phyloP scores from a whole-genome alignment of 768 basidiomycete genomes.

The Filobasidium wieringae region DNA sequence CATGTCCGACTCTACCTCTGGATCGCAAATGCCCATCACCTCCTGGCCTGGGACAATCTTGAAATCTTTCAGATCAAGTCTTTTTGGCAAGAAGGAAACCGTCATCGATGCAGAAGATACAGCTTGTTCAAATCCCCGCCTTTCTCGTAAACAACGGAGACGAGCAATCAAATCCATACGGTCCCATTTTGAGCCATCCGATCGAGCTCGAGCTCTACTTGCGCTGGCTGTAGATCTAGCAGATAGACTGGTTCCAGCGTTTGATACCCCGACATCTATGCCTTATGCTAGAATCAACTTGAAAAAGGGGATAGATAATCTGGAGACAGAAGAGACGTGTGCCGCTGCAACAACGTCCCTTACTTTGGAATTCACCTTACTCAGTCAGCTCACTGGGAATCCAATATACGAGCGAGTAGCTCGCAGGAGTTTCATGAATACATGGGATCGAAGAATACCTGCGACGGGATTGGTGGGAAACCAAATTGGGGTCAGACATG shows the following conservation, averaged over 20 bases:
- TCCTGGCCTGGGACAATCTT: no score
- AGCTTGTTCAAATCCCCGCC: not conserved
- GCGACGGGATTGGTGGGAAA: slow-evolving; percentile 78
- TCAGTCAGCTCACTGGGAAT: slow-evolving; percentile 83
- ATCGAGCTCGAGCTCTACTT: slow-evolving; percentile 65
- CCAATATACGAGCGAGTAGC: slow-evolving; percentile 81
- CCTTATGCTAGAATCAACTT: slow-evolving; percentile 87
- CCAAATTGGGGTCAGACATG: slow-evolving; percentile 66
- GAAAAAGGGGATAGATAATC: slow-evolving; percentile 59
- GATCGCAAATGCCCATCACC: no score
- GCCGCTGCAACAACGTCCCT: slow-evolving; percentile 87
- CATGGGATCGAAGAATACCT: slow-evolving; percentile 80
- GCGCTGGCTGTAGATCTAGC: slow-evolving; percentile 77
- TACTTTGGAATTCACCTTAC: slow-evolving; percentile 83
- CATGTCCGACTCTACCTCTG: no score
- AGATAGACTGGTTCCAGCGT: slow-evolving; percentile 73
- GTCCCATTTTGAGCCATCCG: slow-evolving; percentile 35
- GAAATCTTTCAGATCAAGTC: not conserved
- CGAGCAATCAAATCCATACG: slow-evolving; percentile 1
- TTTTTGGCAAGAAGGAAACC: no score
- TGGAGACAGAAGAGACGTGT: slow-evolving; percentile 79
- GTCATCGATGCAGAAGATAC: no score
- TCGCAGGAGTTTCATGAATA: slow-evolving; percentile 74
- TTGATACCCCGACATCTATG: slow-evolving; percentile 77
- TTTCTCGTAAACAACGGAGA: not conserved